Evolutionary conservation across 2,329 filamentous ascomycete species (phyloP).

Genomic region (Nannizziopsis arthrosporioides): DNA sequence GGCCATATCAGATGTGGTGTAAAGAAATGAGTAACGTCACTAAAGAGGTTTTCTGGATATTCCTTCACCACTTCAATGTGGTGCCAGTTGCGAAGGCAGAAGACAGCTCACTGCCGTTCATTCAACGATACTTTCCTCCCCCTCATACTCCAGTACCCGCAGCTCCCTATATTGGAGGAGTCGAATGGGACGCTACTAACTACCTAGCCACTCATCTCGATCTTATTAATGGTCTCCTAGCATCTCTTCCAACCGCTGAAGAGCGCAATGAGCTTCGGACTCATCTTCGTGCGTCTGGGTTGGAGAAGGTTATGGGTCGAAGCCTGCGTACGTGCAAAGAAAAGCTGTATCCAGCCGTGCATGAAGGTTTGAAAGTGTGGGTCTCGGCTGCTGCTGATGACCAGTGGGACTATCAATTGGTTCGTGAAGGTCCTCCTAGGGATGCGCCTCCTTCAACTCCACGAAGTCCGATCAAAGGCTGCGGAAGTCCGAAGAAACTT

Average conservation of each 20-base stretch:
- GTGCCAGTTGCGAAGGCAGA: slow-evolving; percentile 43
- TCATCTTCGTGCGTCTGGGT: slow-evolving; percentile 70
- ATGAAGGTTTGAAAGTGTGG: slow-evolving; percentile 81
- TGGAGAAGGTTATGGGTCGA: slow-evolving; percentile 78
- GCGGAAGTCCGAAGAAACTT: slow-evolving; percentile 26
- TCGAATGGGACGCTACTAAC: slow-evolving; percentile 98
- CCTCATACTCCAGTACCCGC: slow-evolving; percentile 83
- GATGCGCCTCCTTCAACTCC: slow-evolving; percentile 28
- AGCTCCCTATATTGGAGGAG: slow-evolving; percentile 88
- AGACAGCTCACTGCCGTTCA: slow-evolving; percentile 23
- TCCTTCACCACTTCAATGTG: slow-evolving; percentile 85
- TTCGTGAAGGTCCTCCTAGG: slow-evolving; percentile 46
- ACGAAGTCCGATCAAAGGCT: slow-evolving; percentile 39
- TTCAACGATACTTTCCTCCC: slow-evolving; percentile 62
- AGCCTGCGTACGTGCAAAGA: slow-evolving; percentile 88
- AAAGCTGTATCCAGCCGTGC: slow-evolving; percentile 89
- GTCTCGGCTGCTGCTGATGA: slow-evolving; percentile 77
- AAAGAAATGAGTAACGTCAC: slow-evolving; percentile 87
- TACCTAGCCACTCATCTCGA: slow-evolving; percentile 89
- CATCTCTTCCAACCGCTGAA: slow-evolving; percentile 57
- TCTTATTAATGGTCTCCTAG: slow-evolving; percentile 79
- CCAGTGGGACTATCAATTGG: slow-evolving; percentile 71
- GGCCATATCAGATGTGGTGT: slow-evolving; percentile 88
- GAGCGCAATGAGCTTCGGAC: slow-evolving; percentile 69
- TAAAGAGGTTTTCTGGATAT: slow-evolving; percentile 99